These are phyloP conservation scores for Magnusiomyces starmeri DNA, from an alignment of 1,139 yeast genomes.

Conservation along the genomic window DNA sequence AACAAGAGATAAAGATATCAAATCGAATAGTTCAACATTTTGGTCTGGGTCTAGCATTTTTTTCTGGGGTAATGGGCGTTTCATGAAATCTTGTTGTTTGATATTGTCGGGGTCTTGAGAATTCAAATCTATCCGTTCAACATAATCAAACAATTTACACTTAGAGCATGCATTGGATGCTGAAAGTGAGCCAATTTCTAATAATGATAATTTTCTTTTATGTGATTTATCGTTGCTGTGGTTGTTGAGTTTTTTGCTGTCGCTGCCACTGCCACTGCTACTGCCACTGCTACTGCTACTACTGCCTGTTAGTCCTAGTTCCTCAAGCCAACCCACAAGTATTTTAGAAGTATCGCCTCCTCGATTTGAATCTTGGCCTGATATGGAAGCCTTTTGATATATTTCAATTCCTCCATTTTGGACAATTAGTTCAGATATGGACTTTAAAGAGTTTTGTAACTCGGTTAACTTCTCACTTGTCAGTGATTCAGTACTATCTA, in stretches of 20 bases:
- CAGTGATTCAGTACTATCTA: not conserved
- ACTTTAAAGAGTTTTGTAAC: conserved; percentile 1
- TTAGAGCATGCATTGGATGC: conserved; percentile 63
- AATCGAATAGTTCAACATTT: conserved; percentile 40
- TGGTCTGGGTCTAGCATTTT: conserved; percentile 28
- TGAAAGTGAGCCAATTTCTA: conserved; percentile 79
- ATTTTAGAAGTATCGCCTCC: conserved; percentile 89
- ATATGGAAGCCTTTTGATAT: conserved; percentile 81
- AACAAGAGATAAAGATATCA: conserved; percentile 78
- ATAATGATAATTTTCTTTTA: conserved; percentile 34
- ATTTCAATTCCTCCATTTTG: conserved; percentile 42
- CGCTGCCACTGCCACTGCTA: not conserved
- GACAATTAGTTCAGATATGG: not conserved
- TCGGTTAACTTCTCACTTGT: conserved; percentile 1
- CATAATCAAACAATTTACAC: conserved; percentile 27
- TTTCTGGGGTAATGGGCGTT: conserved; percentile 55
- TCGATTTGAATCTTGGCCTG: conserved; percentile 67
- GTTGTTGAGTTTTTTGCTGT: not conserved
- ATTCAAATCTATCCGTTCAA: conserved; percentile 68
- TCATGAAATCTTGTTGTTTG: conserved; percentile 75
- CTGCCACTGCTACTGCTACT: not conserved
- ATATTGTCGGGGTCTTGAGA: conserved; percentile 64
- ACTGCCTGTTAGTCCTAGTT: conserved; percentile 18
- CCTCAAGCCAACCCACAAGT: conserved; percentile 58
- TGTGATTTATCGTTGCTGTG: conserved; percentile 13